Percentiles rank a stretch among this genome's conserved stretches.
phyloP scores from a whole-genome alignment of 2,329 filamentous ascomycete species.

The Sarocladium strictum region DNA sequence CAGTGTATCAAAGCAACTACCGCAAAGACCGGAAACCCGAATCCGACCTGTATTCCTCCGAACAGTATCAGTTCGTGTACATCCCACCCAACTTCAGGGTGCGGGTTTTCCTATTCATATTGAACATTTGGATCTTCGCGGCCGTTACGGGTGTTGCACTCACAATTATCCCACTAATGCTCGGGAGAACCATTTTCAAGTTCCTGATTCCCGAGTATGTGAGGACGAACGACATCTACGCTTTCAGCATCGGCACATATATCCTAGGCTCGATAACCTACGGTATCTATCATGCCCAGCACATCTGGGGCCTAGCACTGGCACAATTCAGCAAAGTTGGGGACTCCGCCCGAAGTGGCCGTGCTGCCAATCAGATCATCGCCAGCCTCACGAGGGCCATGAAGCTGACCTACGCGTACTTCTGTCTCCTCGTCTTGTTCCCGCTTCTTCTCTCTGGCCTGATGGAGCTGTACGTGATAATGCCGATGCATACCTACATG shows the following conservation, averaged over 20 bases:
- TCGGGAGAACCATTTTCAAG: constrained; percentile 75
- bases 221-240: constrained; percentile 90
- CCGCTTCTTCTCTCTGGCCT: constrained; percentile 74
- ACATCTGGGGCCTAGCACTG: constrained; percentile 29
- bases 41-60: constrained; percentile 43
- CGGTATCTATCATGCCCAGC: constrained; percentile 44
- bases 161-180: constrained; percentile 79
- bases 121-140: constrained; percentile 90
- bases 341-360: neutral
- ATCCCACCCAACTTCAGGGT: constrained; percentile 78
- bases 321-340: constrained; percentile 10
- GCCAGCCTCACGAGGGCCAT: constrained; percentile 24
- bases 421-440: constrained; percentile 68
- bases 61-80: constrained; percentile 67
- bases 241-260: constrained; percentile 87
- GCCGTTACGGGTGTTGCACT: constrained; percentile 78
- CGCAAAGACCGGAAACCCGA: constrained; percentile 51
- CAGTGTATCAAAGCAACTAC: constrained; percentile 60
- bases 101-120: constrained; percentile 78
- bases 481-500: constrained; percentile 80
- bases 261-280: constrained; percentile 66
- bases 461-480: constrained; percentile 81
- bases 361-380: constrained; percentile 13
- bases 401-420: constrained; percentile 67
- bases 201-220: constrained; percentile 64